A percentile compares a stretch with the other conserved stretches of the same genome.
Conservation (phyloP, 2,329 filamentous ascomycete species). For the Seiridium unicorne region DNA sequence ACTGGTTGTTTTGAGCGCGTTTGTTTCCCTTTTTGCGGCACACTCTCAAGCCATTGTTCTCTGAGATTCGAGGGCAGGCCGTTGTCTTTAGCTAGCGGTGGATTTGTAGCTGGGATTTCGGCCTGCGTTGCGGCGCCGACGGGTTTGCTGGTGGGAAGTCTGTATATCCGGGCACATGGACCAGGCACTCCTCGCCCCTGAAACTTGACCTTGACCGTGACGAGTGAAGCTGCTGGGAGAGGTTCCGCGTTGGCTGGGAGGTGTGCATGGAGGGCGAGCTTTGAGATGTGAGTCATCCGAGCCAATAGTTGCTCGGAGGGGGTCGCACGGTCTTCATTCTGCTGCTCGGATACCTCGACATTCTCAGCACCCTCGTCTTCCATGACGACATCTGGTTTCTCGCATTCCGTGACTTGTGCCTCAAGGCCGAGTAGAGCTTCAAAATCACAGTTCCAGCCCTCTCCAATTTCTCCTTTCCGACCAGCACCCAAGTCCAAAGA, state of each 20-base stretch:
- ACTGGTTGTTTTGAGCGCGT: constrained; percentile 24
- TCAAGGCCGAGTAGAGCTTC: constrained; percentile 57
- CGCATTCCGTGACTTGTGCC: constrained; percentile 15
- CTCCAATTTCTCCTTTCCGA: constrained; percentile 78
- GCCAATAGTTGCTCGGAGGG: constrained; percentile 15
- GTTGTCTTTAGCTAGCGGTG: constrained; percentile 18
- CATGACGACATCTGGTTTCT: constrained; percentile 13
- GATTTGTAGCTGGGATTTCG: constrained; percentile 46
- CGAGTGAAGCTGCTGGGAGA: constrained; percentile 37
- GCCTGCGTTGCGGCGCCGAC: constrained; percentile 22
- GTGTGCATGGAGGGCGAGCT: constrained; percentile 32
- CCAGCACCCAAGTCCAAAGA: constrained; percentile 71
- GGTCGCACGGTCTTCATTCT: background rate
- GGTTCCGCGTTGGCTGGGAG: constrained; percentile 19
- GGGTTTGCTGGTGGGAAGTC: constrained; percentile 55
- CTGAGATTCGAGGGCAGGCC: constrained; percentile 52
- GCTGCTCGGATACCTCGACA: background rate
- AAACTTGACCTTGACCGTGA: constrained; percentile 67
- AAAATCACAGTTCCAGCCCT: constrained; percentile 83
- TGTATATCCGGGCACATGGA: constrained; percentile 79
- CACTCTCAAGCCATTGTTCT: constrained; percentile 67
- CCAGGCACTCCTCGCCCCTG: constrained; percentile 68
- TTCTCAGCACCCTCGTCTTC: constrained; percentile 10
- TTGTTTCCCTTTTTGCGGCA: constrained; percentile 14
- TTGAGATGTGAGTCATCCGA: constrained; percentile 35